These are phyloP conservation scores for Trichoderma orchidacearum DNA, from an alignment of 495 filamentous ascomycete species.

Conservation along the genomic window DNA sequence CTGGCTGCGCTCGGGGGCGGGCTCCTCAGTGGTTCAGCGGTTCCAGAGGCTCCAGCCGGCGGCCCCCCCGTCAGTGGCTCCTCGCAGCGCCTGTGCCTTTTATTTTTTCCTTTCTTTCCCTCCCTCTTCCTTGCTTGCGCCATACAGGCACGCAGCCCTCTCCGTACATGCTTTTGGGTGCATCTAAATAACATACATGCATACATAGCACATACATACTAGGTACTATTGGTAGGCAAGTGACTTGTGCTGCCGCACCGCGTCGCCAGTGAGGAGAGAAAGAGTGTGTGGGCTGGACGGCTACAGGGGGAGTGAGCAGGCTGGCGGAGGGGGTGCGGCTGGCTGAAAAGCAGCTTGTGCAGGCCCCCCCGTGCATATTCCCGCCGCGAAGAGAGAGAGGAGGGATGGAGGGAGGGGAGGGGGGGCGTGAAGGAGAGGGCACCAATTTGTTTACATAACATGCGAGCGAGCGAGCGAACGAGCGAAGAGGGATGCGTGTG, in stretches of 20 bases:
- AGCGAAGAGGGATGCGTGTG: not conserved
- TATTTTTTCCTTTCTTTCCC: not conserved
- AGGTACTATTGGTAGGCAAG: too few relatives aligned
- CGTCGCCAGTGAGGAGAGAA: not conserved
- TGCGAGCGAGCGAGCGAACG: not conserved
- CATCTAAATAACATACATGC: too few relatives aligned
- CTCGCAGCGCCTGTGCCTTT: not conserved
- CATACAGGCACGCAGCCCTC: too few relatives aligned
- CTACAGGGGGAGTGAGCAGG: not conserved
- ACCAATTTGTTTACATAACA: not conserved
- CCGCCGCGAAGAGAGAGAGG: too few relatives aligned
- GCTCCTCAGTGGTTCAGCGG: not conserved
- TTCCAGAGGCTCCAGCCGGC: not conserved
- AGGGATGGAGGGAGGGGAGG: not conserved
- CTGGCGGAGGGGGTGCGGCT: not conserved
- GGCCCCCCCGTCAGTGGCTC: not conserved
- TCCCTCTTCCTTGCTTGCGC: not conserved
- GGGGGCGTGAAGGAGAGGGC: not conserved
- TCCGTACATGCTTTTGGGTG: too few relatives aligned
- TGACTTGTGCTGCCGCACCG: not conserved
- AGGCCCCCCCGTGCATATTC: not conserved
- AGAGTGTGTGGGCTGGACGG: not conserved
- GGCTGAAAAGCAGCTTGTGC: not conserved
- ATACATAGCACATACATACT: too few relatives aligned
- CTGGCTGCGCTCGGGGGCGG: not conserved